phyloP scores from a whole-genome alignment of 768 basidiomycete genomes.

The Psilocybe sp. region DNA sequence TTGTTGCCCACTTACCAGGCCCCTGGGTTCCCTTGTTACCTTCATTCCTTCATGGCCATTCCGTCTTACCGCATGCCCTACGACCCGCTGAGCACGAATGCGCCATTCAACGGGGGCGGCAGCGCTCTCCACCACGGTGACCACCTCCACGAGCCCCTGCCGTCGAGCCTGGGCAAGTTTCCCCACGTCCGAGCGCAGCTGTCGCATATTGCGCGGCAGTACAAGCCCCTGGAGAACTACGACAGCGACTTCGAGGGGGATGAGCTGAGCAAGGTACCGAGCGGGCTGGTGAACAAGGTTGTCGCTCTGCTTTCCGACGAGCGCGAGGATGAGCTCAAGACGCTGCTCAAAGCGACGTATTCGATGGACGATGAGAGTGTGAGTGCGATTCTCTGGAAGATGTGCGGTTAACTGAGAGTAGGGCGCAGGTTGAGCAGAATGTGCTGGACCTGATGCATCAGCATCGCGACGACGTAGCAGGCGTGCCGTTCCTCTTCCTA shows the following conservation, averaged over 20 bases:
- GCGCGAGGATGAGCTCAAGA: slow-evolving; percentile 84
- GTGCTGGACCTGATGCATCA: slow-evolving; percentile 96
- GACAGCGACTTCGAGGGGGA: slow-evolving; percentile 59
- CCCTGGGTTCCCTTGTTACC: slow-evolving; percentile 2
- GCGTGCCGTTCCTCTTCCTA: slow-evolving; percentile 79
- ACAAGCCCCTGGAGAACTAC: slow-evolving; percentile 56
- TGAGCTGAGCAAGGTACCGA: slow-evolving; percentile 48
- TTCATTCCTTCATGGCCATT: slow-evolving; percentile 3
- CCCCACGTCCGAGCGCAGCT: slow-evolving; percentile 85
- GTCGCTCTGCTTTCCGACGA: slow-evolving; percentile 74
- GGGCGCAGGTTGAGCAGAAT: slow-evolving; percentile 77
- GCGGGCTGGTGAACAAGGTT: slow-evolving; percentile 66
- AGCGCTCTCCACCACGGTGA: background rate
- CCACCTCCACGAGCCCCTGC: slow-evolving; percentile 7
- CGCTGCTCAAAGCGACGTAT: slow-evolving; percentile 66
- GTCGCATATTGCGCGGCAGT: slow-evolving; percentile 66
- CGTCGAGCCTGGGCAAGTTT: slow-evolving; percentile 44
- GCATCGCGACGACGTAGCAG: slow-evolving; percentile 81
- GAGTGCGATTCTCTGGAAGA: slow-evolving; percentile 21
- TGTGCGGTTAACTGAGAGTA: slow-evolving; percentile 10
- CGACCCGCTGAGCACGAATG: slow-evolving; percentile 18
- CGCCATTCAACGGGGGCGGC: slow-evolving; percentile 9
- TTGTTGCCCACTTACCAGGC: background rate
- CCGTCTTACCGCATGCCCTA: slow-evolving; percentile 8
- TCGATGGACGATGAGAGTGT: slow-evolving; percentile 70